These are phyloP conservation scores for Polytrichum formosum DNA, from an alignment of 225 moss, liverwort and hornwort genomes.

Conservation along the genomic window DNA sequence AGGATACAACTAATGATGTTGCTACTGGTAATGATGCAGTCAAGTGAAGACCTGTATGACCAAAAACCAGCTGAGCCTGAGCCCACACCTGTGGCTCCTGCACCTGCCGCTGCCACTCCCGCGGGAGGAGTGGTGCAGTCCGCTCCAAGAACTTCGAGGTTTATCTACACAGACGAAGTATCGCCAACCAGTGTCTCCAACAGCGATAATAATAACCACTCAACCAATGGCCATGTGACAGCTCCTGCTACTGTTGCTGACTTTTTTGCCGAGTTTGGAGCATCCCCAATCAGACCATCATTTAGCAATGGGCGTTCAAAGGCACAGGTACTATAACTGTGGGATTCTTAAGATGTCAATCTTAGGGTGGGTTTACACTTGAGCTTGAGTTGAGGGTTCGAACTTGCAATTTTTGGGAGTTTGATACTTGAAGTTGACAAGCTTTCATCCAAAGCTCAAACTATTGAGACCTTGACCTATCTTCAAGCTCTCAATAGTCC, in stretches of 20 bases:
- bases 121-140: constrained; percentile 38
- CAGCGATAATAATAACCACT: constrained; percentile 26
- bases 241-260: constrained; percentile 66
- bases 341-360: too few species aligned
- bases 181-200: constrained; percentile 28
- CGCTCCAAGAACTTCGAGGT: constrained; percentile 69
- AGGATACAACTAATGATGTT: constrained; percentile 12
- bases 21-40: constrained; percentile 31
- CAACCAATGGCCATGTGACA: constrained; percentile 61
- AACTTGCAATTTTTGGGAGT: too few species aligned
- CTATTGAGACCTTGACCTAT: too few species aligned
- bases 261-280: constrained; percentile 75
- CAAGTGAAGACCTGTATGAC: constrained; percentile 66
- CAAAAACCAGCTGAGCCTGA: constrained; percentile 72
- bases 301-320: constrained; percentile 42
- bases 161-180: constrained; percentile 64
- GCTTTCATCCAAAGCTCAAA: too few species aligned
- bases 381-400: too few species aligned
- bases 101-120: constrained; percentile 4
- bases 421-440: too few species aligned
- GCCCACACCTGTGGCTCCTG: constrained; percentile 44
- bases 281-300: constrained; percentile 43
- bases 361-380: too few species aligned
- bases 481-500: too few species aligned
- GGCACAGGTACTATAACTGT: constrained; percentile 34